Base-by-base conservation (phyloP, 805 yeast genomes). In the Ogataea populi-albae region DNA sequence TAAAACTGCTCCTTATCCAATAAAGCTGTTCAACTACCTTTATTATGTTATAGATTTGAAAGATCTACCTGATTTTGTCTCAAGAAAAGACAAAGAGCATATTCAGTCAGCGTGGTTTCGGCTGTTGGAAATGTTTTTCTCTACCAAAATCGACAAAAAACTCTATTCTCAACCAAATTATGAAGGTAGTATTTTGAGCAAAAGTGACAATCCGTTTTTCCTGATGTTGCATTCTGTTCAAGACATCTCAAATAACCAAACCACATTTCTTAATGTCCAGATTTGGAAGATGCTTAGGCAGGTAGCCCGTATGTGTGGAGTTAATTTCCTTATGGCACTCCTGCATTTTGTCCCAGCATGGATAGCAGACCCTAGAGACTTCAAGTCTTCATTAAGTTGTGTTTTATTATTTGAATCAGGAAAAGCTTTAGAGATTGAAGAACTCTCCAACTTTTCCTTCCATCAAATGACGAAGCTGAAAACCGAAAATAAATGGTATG, bases 11-110 rank as follows among this genome's bases (percentile, higher is more conserved):
- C 64, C 65, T 24, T 75, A 66, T 17, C 64, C 66, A 9, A 50
- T 64, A 31, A 69, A 61, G 31, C 55, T 66, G 27, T 72, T 77
- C 71, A 71, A 68, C 30, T 47, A 62, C 24, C 57, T 71, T 24
- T 66, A 40, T 22, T 45, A 47, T 23, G 24, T 49, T 3, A 16
- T 57, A 2, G 46, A 45, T 17, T 50, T 57, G 30, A 44, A 47
- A 16, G 24, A 38, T 32, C 25, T 41, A 11, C 44, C 49, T 7
- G 14, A 53, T 52, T 35, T 39, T 60, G 3, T 40, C 35, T 1
- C 41, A 4, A n/a, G 29, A 4, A 32, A 46, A 8, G 62, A 63
- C 28, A 55, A 61, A 29, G 45, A 48, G n/a, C 40, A 45, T 7
- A 55, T 69, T 23, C 76, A 70, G 45, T 26, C 45, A 4, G 57